Base-by-base conservation (phyloP, 2,329 filamentous ascomycete species). In the Stagonosporopsis vannaccii region DNA sequence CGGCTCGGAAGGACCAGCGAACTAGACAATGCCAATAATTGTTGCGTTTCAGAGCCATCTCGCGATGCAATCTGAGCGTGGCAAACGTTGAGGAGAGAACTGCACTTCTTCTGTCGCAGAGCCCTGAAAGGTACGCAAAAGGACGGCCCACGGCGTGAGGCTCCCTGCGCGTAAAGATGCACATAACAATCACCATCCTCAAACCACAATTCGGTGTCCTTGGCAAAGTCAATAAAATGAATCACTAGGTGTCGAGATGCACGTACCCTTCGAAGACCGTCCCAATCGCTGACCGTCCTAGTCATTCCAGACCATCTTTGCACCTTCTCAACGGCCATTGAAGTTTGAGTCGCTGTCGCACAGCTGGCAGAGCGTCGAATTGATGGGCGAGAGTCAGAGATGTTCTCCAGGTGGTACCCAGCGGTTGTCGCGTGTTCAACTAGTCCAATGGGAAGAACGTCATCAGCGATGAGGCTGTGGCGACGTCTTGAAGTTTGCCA, bases 141-240 rank as follows among this genome's bases (percentile, higher is more conserved):
- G 1, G 90, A 86, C 1, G 90, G 87, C 0, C 87, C 87, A 63
- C 85, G 79, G 54, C 81, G 82, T 3, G 88, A 90, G 51, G 86
- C 84, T 35, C 87, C 87, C 60, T 82, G 81, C n/a, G 77, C 83
- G 66, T 90, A 87, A 0, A 93, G 79, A 72, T 92, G 82, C 1
- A 93, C 81, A 15, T 86, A 80, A 65, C 90, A 92, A 68, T 92
- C 86, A 13, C 87, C 90, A 60, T 87, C 77, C 11, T 82, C 79
- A 58, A 82, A 81, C 87, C 87, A 93, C 2, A 94, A 79, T 62
- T 92, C 90, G 2, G 84, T 79, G 63, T 93, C 90, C 90, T 92
- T 56, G 23, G 28, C 25, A 20, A 26, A 8, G 12, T 8, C 30
- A 40, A 47, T 64, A 5, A 19, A 33, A 19, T 11, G n/a, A 15